Conservation (phyloP, 225 moss, liverwort and hornwort species). For the Pseudisothecium myosuroides region DNA sequence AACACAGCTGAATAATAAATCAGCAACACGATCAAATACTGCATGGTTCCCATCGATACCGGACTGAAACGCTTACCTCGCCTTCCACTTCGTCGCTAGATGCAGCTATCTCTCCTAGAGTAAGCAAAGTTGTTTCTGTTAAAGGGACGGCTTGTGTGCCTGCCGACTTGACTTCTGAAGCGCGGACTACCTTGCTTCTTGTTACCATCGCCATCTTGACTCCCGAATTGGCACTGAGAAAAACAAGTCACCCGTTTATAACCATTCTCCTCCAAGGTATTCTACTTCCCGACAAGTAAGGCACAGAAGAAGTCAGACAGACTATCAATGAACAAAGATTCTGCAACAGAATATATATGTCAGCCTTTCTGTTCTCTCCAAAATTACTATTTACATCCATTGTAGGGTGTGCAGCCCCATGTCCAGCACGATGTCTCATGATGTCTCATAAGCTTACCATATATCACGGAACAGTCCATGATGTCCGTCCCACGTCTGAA, state of each 20-base stretch:
- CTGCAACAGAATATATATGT: not conserved
- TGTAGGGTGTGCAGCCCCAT: not conserved
- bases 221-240: slow-evolving; percentile 73
- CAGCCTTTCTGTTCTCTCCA: not conserved
- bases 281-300: not conserved
- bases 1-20: not conserved
- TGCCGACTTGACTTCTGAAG: slow-evolving; percentile 28
- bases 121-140: slow-evolving; percentile 77
- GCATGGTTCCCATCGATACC: not conserved
- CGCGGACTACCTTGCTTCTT: slow-evolving; percentile 33
- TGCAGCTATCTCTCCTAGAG: slow-evolving; percentile 77
- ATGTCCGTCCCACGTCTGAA: slow-evolving; percentile 96
- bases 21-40: not conserved
- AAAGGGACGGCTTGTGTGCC: slow-evolving; percentile 22
- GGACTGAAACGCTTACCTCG: slow-evolving; percentile 39
- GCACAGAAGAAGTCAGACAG: not conserved
- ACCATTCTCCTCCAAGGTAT: not conserved
- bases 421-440: not conserved
- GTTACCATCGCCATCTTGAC: slow-evolving; percentile 73
- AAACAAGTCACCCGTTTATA: not conserved
- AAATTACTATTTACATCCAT: not conserved
- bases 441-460: slow-evolving; percentile 32
- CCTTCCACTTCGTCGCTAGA: slow-evolving; percentile 82
- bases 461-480: slow-evolving; percentile 75
- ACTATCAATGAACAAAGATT: not conserved